Conservation (phyloP, 2,329 filamentous ascomycete genomes). For the Tolypocladium endophyticum region DNA sequence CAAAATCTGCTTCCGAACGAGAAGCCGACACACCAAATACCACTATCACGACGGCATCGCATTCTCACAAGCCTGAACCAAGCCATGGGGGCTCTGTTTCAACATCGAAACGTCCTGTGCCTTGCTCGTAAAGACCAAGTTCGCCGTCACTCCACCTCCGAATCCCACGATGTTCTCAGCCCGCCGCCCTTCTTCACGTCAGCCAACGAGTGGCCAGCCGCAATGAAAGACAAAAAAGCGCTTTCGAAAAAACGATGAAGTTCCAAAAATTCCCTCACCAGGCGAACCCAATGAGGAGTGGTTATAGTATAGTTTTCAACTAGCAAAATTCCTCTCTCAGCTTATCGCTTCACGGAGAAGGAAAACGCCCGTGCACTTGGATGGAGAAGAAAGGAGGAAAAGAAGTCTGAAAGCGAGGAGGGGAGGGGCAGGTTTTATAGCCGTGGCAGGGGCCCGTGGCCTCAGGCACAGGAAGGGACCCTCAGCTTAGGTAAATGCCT, state of each 20-base stretch:
- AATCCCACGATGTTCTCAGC: neutral
- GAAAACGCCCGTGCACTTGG: constrained; percentile 59
- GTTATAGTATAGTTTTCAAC: constrained; percentile 76
- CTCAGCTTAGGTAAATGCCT: constrained; percentile 5
- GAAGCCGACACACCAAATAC: neutral
- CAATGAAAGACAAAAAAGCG: constrained; percentile 29
- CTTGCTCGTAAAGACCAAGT: neutral
- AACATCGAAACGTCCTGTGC: neutral
- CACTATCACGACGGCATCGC: neutral
- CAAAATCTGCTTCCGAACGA: neutral
- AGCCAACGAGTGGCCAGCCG: constrained; percentile 19
- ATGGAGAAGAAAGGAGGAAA: constrained; percentile 38
- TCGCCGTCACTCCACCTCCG: too few species aligned
- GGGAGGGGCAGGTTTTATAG: constrained; percentile 22
- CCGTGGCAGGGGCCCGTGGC: neutral
- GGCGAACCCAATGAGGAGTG: constrained; percentile 56
- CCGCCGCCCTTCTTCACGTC: constrained; percentile 27
- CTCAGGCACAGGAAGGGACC: neutral
- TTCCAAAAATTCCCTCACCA: constrained; percentile 65
- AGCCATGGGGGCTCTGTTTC: neutral
- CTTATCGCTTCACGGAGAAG: constrained; percentile 51
- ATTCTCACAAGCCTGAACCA: neutral
- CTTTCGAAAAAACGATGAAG: constrained; percentile 25
- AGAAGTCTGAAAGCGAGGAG: constrained; percentile 16
- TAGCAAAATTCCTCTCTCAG: constrained; percentile 78